Evolutionary conservation across 805 yeast genomes (phyloP).

Genomic region (Ogataea ganodermae): DNA sequence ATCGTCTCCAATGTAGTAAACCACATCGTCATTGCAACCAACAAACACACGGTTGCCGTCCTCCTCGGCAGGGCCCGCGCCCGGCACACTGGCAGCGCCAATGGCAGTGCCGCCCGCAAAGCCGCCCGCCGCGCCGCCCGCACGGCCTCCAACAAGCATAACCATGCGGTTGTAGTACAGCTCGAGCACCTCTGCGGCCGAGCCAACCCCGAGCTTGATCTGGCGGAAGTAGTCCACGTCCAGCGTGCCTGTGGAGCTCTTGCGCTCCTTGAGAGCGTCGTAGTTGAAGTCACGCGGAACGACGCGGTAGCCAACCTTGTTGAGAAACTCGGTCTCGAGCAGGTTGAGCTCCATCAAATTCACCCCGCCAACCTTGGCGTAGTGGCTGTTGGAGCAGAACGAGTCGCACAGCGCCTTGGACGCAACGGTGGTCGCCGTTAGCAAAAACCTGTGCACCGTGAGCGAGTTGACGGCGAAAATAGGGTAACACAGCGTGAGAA

Average conservation of each 20-base stretch:
- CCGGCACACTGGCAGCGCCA: not conserved
- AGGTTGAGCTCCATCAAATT: constrained; percentile 80
- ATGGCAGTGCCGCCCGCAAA: constrained; percentile 7
- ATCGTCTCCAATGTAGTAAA: constrained; percentile 18
- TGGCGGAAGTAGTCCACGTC: constrained; percentile 35
- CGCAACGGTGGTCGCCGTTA: constrained; percentile 89
- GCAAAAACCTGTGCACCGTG: constrained; percentile 88
- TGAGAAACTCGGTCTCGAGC: constrained; percentile 83
- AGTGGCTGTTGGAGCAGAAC: constrained; percentile 90
- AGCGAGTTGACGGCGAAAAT: constrained; percentile 83
- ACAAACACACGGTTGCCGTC: constrained; percentile 26
- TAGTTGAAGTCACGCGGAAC: constrained; percentile 54
- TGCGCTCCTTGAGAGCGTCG: constrained; percentile 31
- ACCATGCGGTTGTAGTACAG: constrained; percentile 53
- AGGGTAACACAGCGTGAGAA: constrained; percentile 74
- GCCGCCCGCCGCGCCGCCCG: constrained; percentile 5
- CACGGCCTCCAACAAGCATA: constrained; percentile 45
- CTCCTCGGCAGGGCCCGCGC: too few species aligned
- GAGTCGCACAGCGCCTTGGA: constrained; percentile 91
- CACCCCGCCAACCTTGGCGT: constrained; percentile 95
- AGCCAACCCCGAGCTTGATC: constrained; percentile 31
- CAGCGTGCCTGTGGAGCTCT: constrained; percentile 27
- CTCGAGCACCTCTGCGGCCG: constrained; percentile 44
- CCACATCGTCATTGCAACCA: constrained; percentile 34
- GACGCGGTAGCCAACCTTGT: constrained; percentile 75